Evolutionary conservation across 1,284 basidiomycete species (phyloP).

Genomic region (Ceratobasidium sp.): DNA sequence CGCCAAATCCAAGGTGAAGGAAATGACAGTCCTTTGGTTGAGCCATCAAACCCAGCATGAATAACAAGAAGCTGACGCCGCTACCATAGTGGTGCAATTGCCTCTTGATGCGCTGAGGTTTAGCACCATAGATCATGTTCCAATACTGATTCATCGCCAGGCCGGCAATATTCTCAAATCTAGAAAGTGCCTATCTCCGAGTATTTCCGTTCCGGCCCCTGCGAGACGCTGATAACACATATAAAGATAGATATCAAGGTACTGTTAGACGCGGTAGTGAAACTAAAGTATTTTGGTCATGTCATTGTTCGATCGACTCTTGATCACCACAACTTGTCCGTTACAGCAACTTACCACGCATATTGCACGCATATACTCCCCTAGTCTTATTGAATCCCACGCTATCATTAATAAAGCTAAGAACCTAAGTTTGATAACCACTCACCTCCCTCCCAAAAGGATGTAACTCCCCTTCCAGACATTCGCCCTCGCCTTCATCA

Average conservation of each 20-base stretch:
- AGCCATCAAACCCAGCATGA: slow-evolving; percentile 66
- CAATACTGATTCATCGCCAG: slow-evolving; percentile 52
- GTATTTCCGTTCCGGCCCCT: slow-evolving; percentile 76
- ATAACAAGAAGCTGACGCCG: slow-evolving; percentile 68
- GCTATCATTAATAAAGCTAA: slow-evolving; percentile 62
- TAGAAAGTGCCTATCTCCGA: slow-evolving; percentile 66
- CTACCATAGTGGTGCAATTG: slow-evolving; percentile 74
- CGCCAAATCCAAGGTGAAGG: slow-evolving; percentile 67
- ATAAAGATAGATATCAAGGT: slow-evolving; percentile 71
- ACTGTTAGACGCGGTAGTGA: slow-evolving; percentile 66
- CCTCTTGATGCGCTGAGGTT: slow-evolving; percentile 68
- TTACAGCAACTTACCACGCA: neutral
- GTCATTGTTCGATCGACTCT: slow-evolving; percentile 60
- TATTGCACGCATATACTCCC: slow-evolving; percentile 32
- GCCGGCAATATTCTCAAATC: neutral
- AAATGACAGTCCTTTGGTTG: slow-evolving; percentile 67
- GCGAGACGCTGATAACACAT: slow-evolving; percentile 69
- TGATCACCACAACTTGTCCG: neutral
- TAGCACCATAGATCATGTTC: slow-evolving; percentile 72
- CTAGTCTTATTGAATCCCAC: slow-evolving; percentile 72
- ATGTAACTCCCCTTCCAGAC: slow-evolving; percentile 65
- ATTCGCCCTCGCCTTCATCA: slow-evolving; percentile 64
- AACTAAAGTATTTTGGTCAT: slow-evolving; percentile 71
- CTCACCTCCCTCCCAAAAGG: slow-evolving; percentile 58
- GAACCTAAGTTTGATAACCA: neutral